These are phyloP conservation scores for Knufia fluminis DNA, from an alignment of 2,329 filamentous ascomycete species.

Conservation along the genomic window DNA sequence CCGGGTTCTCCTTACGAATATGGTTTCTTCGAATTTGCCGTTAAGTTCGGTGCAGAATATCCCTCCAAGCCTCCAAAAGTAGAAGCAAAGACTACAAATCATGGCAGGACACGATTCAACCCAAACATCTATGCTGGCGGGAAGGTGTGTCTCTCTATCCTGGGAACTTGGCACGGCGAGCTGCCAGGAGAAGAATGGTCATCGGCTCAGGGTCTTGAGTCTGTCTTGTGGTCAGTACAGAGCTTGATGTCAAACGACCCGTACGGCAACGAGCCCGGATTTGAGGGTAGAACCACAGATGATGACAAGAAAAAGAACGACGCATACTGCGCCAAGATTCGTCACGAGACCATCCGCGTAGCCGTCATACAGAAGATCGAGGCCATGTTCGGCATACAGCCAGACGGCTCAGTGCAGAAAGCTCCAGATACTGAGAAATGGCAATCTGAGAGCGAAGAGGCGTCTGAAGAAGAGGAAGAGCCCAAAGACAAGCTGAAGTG, in stretches of 20 bases:
- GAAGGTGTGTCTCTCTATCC: constrained; percentile 88
- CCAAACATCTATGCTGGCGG: constrained; percentile 91
- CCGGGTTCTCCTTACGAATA: constrained; percentile 95
- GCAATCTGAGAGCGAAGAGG: constrained; percentile 34
- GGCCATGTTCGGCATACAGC: constrained; percentile 58
- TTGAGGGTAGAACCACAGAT: constrained; percentile 61
- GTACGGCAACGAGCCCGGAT: constrained; percentile 93
- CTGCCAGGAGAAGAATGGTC: constrained; percentile 83
- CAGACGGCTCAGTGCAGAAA: constrained; percentile 38
- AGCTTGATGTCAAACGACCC: constrained; percentile 90
- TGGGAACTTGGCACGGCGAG: constrained; percentile 92
- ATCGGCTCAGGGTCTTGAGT: constrained; percentile 88
- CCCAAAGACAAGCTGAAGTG: constrained; percentile 50
- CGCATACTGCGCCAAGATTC: constrained; percentile 77
- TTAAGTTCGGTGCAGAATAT: constrained; percentile 51
- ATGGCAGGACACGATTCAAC: constrained; percentile 83
- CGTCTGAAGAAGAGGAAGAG: constrained; percentile 37
- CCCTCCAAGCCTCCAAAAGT: constrained; percentile 56
- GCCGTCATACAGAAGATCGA: constrained; percentile 81
- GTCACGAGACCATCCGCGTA: constrained; percentile 79
- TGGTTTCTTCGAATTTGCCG: constrained; percentile 81
- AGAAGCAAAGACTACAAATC: constrained; percentile 72
- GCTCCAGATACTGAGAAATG: constrained; percentile 31
- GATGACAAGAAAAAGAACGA: constrained; percentile 65
- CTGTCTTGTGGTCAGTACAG: constrained; percentile 88